phyloP scores from a whole-genome alignment of 768 basidiomycete species.

The Russula emetica region DNA sequence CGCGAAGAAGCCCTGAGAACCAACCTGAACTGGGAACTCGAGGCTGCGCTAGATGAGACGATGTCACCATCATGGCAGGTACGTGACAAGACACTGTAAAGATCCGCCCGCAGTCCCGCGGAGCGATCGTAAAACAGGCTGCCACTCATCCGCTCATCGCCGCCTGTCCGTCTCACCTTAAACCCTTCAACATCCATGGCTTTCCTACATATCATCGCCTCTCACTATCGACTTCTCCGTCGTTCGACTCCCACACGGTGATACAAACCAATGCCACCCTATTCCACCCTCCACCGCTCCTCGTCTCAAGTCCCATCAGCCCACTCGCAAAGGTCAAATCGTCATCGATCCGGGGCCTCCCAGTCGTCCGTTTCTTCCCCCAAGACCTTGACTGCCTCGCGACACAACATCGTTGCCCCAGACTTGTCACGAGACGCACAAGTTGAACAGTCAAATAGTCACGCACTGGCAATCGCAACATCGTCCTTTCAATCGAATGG shows the following conservation, averaged over 20 bases:
- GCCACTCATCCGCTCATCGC: too few species aligned
- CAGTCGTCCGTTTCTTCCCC: not conserved
- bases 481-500: not conserved
- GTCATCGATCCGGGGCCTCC: slow-evolving; percentile 11
- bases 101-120: not conserved
- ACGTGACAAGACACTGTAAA: too few species aligned
- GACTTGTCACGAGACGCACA: not conserved
- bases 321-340: slow-evolving; percentile 1
- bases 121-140: not conserved
- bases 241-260: not conserved
- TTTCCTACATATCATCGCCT: not conserved
- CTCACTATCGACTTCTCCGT: not conserved
- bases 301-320: slow-evolving; percentile 7
- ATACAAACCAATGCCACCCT: slow-evolving; percentile 8
- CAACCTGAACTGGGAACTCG: too few species aligned
- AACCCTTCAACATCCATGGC: not conserved
- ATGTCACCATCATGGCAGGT: too few species aligned
- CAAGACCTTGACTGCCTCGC: not conserved
- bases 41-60: too few species aligned
- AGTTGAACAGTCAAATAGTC: not conserved
- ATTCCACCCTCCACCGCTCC: slow-evolving; percentile 1
- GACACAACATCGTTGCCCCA: not conserved
- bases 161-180: not conserved
- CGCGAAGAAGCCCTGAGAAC: not conserved
- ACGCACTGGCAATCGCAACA: not conserved